Percentiles rank a stretch among this genome's conserved stretches.
Conservation (phyloP, 2,329 filamentous ascomycete species). For the Microsporum canis region DNA sequence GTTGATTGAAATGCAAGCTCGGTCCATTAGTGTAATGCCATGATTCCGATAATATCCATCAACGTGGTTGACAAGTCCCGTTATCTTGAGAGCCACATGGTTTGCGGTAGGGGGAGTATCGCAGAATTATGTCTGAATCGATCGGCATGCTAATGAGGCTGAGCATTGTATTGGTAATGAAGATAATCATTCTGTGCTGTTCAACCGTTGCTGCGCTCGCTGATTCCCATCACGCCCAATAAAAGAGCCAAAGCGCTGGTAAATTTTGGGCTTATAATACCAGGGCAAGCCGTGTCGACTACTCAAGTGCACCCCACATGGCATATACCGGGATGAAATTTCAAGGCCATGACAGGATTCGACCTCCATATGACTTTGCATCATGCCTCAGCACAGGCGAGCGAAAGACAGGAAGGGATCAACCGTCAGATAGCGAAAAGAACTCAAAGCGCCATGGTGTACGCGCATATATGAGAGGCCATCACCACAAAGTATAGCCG, state of each 20-base stretch:
- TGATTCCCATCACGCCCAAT: conserved; percentile 27
- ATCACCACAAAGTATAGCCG: conserved; percentile 1
- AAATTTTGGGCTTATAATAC: neutral
- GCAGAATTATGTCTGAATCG: neutral
- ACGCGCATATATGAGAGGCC: neutral
- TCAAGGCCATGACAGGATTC: conserved; percentile 42
- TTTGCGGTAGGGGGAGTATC: neutral
- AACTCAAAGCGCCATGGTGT: neutral
- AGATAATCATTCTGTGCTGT: conserved; percentile 25
- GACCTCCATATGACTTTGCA: conserved; percentile 37
- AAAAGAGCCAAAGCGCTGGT: conserved; percentile 4
- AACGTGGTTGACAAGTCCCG: neutral
- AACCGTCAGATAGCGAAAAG: conserved; percentile 28
- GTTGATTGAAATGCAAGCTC: too few relatives aligned
- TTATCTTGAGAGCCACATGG: neutral
- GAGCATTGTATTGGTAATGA: neutral
- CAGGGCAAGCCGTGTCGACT: neutral
- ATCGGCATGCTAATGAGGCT: neutral
- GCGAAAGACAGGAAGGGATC: conserved; percentile 17
- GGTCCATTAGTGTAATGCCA: too few relatives aligned
- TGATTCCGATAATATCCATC: neutral
- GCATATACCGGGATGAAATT: conserved; percentile 11
- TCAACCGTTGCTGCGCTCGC: conserved; percentile 44
- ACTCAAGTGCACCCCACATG: conserved; percentile 1
- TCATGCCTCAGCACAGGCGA: conserved; percentile 21